Evolutionary conservation across 495 filamentous ascomycete genomes (phyloP).

Genomic region (Penicillium atrosanguineum): DNA sequence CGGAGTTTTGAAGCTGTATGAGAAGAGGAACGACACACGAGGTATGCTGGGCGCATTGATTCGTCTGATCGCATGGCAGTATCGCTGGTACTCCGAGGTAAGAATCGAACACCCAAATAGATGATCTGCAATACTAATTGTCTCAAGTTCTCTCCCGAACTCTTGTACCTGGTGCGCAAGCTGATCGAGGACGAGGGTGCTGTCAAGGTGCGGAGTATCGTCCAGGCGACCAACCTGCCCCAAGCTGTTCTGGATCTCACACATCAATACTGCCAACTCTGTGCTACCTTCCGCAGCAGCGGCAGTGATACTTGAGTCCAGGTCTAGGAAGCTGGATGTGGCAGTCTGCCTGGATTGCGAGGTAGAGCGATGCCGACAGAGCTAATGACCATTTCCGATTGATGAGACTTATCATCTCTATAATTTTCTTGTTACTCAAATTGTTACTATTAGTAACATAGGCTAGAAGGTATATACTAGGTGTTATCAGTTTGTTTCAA

Average conservation of each 20-base stretch:
- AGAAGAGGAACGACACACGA: slow-evolving; percentile 68
- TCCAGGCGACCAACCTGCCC: slow-evolving; percentile 90
- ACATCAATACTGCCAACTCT: slow-evolving; percentile 92
- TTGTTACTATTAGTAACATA: slow-evolving; percentile 10
- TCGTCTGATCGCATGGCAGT: slow-evolving; percentile 92
- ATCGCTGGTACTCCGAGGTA: slow-evolving; percentile 96
- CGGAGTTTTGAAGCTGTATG: slow-evolving; percentile 76
- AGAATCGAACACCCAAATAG: slow-evolving; percentile 9
- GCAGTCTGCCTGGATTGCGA: slow-evolving; percentile 2
- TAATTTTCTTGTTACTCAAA: slow-evolving; percentile 7
- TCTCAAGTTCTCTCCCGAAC: slow-evolving; percentile 80
- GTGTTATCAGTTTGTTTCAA: neutral
- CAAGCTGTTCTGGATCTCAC: slow-evolving; percentile 92
- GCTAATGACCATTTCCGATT: slow-evolving; percentile 23
- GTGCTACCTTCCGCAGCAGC: slow-evolving; percentile 90
- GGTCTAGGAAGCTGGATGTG: neutral
- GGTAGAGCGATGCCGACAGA: slow-evolving; percentile 15
- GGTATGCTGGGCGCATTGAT: slow-evolving; percentile 79
- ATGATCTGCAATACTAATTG: neutral
- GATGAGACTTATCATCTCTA: slow-evolving; percentile 15
- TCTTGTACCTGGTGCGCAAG: slow-evolving; percentile 81
- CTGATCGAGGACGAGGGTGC: slow-evolving; percentile 97
- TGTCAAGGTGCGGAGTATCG: slow-evolving; percentile 94
- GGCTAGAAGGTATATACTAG: slow-evolving; percentile 19
- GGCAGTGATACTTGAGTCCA: slow-evolving; percentile 74